Percentiles rank a stretch among this genome's conserved stretches.
These are phyloP conservation scores for Akanthomyces dipterigenus DNA, from an alignment of 2,329 filamentous ascomycete species.

Conservation along the genomic window DNA sequence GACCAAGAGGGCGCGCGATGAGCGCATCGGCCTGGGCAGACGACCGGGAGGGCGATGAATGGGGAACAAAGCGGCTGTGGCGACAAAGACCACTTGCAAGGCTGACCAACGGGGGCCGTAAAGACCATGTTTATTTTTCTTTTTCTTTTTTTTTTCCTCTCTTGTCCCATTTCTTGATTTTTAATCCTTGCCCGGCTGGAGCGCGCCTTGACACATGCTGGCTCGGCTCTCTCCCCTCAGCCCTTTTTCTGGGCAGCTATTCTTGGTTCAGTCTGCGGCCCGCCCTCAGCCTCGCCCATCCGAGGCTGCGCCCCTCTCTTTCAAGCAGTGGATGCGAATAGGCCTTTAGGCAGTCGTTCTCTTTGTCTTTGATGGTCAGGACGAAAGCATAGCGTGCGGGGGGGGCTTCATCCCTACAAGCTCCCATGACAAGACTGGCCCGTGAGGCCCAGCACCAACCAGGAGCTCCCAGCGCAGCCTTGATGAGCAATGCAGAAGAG, in stretches of 20 bases:
- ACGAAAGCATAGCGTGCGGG: background rate
- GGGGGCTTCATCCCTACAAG: background rate
- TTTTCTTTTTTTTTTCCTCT: background rate
- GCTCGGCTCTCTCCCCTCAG: background rate
- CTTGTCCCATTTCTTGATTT: no score
- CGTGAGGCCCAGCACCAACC: background rate
- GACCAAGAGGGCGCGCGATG: conserved; percentile 27
- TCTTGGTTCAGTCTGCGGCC: background rate
- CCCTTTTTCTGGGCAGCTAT: background rate
- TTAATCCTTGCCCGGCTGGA: no score
- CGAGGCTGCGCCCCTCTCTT: background rate
- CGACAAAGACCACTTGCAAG: background rate
- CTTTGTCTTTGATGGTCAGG: no score
- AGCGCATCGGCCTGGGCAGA: conserved; percentile 30
- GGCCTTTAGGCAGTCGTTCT: background rate
- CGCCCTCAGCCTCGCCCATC: background rate
- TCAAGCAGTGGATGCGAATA: background rate
- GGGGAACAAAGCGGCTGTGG: conserved; percentile 5
- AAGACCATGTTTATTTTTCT: no score
- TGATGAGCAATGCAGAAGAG: background rate
- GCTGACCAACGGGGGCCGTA: no score
- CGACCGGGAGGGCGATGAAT: conserved; percentile 12
- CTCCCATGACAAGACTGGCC: background rate
- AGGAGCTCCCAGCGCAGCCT: no score
- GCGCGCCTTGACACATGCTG: no score